These are phyloP conservation scores for maize (Zea mays) DNA, from an alignment of 176 grass and related monocot species.

Conservation along the genomic window DNA sequence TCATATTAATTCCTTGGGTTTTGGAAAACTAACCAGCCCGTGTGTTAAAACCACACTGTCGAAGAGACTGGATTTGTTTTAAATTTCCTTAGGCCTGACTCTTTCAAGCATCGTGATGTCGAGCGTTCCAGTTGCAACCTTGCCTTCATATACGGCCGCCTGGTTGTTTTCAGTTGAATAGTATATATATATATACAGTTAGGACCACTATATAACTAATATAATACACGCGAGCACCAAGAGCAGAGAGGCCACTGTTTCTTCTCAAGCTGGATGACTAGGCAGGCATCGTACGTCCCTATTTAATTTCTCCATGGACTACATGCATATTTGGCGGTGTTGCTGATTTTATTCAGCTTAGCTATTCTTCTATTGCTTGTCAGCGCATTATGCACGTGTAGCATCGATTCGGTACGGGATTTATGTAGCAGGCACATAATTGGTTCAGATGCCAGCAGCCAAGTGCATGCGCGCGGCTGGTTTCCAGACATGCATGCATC, in stretches of 20 bases:
- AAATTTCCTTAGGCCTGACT: conserved; percentile 9
- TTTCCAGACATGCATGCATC: background rate
- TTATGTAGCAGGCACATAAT: background rate
- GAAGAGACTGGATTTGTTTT: background rate
- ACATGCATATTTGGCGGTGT: background rate
- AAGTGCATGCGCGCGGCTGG: too few relatives aligned
- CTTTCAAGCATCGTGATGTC: background rate
- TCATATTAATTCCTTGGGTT: background rate
- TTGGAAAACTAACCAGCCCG: background rate
- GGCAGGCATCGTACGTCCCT: too few relatives aligned
- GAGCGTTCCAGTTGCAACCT: background rate
- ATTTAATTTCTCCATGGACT: background rate
- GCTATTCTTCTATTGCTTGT: background rate
- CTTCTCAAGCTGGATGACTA: background rate
- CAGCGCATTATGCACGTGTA: background rate
- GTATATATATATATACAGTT: background rate
- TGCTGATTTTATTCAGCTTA: background rate
- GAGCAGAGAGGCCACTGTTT: background rate
- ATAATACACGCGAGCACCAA: background rate
- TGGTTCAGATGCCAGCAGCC: background rate
- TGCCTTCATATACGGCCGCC: background rate
- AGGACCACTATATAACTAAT: background rate
- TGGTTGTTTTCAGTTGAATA: conserved; percentile 21
- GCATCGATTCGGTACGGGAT: conserved; percentile 16
- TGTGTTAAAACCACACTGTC: background rate